A percentile compares a stretch with the other conserved stretches of the same genome.
phyloP scores from a whole-genome alignment of 208 protist species.

The Tritrichomonas musculus region DNA sequence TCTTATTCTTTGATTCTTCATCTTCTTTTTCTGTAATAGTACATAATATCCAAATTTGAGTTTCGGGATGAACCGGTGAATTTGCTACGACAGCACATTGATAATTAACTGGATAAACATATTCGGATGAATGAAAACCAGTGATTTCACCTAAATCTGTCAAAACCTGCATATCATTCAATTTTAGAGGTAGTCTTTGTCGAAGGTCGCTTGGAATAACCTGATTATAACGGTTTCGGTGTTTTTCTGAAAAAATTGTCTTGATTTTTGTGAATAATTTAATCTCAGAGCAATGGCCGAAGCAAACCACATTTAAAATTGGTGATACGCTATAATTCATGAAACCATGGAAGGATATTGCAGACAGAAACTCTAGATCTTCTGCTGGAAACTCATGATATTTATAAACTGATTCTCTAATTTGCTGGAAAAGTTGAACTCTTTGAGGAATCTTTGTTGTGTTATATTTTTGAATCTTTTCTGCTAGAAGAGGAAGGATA shows the following conservation, averaged over 20 bases:
- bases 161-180: neutral
- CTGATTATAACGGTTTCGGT: neutral
- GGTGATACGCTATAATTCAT: neutral
- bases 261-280: neutral
- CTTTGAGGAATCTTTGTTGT: neutral
- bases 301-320: neutral
- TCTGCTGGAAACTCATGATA: neutral
- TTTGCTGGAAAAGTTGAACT: neutral
- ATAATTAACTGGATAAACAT: neutral
- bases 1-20: no score
- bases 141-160: neutral
- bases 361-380: neutral
- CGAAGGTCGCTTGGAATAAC: neutral
- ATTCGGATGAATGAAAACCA: neutral
- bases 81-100: neutral
- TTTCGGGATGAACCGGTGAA: neutral
- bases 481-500: neutral
- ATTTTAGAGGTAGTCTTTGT: neutral
- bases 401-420: neutral
- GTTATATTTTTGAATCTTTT: neutral
- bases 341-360: neutral
- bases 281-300: neutral
- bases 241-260: neutral
- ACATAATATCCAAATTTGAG: neutral
- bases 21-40: neutral